Percentiles rank a stretch among this genome's conserved stretches.
Conservation (phyloP, 2,329 filamentous ascomycete genomes). For the Phialophora chinensis region DNA sequence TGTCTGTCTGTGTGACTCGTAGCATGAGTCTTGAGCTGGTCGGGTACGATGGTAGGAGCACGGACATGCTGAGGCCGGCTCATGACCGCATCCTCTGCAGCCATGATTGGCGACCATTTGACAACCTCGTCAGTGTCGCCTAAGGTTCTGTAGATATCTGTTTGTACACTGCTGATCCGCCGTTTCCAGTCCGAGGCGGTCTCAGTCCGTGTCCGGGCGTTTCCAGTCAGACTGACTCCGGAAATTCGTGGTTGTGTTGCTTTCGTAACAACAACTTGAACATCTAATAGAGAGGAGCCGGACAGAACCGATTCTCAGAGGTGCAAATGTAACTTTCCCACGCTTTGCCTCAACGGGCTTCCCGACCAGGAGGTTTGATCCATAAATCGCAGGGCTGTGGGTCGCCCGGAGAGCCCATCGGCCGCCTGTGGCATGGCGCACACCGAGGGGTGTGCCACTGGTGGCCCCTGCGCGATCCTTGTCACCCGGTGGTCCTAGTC, state of each 20-base stretch:
- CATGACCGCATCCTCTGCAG: conserved; percentile 10
- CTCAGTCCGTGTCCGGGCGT: not conserved
- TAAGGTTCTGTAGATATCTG: not conserved
- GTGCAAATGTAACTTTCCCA: conserved; percentile 17
- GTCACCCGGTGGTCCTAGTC: not conserved
- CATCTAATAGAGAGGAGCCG: not conserved
- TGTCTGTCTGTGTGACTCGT: conserved; percentile 1
- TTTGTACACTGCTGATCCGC: not conserved
- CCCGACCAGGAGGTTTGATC: conserved; percentile 7
- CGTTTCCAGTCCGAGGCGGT: not conserved
- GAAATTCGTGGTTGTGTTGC: not conserved
- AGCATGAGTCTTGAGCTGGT: not conserved
- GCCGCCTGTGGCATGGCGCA: not conserved
- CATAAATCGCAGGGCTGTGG: not conserved
- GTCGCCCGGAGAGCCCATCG: conserved; percentile 11
- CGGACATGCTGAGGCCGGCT: conserved; percentile 12
- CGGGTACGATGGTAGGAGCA: not conserved
- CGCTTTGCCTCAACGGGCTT: conserved; percentile 17
- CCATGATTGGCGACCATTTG: conserved; percentile 10
- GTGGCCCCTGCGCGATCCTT: conserved; percentile 9
- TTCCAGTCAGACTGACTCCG: not conserved
- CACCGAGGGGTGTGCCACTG: not conserved
- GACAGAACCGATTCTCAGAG: conserved; percentile 10
- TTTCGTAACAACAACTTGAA: conserved; percentile 7
- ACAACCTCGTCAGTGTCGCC: conserved; percentile 2